These are phyloP conservation scores for Quambalaria eucalypti DNA, from an alignment of 1,284 basidiomycete species.

Conservation along the genomic window DNA sequence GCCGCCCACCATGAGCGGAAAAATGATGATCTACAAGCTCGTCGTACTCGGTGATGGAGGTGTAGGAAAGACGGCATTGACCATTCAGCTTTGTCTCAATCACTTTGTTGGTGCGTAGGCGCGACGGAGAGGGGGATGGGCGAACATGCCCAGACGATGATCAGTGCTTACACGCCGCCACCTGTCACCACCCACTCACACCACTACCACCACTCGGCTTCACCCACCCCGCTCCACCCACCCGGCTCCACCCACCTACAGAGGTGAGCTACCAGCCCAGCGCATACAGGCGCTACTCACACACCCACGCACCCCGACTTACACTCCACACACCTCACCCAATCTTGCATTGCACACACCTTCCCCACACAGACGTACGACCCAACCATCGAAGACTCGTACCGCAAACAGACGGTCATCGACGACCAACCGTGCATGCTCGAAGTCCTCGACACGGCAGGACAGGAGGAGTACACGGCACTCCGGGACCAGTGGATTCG, in stretches of 20 bases:
- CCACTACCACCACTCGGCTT: no score
- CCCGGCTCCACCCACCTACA: no score
- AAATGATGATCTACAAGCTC: constrained; percentile 59
- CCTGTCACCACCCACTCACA: no score
- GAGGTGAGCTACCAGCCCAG: no score
- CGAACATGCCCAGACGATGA: no score
- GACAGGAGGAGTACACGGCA: constrained; percentile 57
- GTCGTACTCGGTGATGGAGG: constrained; percentile 94
- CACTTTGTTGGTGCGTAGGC: constrained; percentile 16
- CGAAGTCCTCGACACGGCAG: constrained; percentile 79
- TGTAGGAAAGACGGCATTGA: constrained; percentile 92
- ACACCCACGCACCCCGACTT: no score
- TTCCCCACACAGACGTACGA: constrained; percentile 43
- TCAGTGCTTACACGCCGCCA: no score
- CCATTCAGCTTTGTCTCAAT: constrained; percentile 53
- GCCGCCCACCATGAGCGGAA: not conserved
- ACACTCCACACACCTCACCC: not conserved
- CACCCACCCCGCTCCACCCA: no score
- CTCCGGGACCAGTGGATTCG: constrained; percentile 49
- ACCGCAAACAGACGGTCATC: constrained; percentile 47
- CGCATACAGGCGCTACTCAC: no score
- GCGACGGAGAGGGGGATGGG: no score
- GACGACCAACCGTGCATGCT: constrained; percentile 53
- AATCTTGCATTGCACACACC: not conserved
- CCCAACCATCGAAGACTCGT: constrained; percentile 48